Percentiles rank a stretch among this genome's conserved stretches.
Conservation (phyloP, 2,329 filamentous ascomycete genomes). For the Aspergillus ibericus region DNA sequence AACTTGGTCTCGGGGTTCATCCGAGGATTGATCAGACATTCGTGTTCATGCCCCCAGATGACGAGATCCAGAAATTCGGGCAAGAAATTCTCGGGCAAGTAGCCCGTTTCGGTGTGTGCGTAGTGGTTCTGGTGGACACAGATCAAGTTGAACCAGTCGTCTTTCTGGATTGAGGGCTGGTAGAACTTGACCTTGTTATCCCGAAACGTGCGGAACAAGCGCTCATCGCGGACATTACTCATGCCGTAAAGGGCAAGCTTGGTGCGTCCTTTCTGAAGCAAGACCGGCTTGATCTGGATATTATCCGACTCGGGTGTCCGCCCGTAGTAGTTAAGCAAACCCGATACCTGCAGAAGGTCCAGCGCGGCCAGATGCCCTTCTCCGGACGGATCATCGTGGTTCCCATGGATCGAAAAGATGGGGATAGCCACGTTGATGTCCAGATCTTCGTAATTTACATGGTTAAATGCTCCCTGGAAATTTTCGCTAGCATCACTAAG, state of each 20-base stretch:
- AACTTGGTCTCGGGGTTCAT: constrained; percentile 87
- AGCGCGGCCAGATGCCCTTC: constrained; percentile 89
- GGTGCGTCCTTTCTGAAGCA: constrained; percentile 89
- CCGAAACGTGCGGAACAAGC: constrained; percentile 88
- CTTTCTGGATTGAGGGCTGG: constrained; percentile 72
- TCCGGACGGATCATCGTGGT: constrained; percentile 97
- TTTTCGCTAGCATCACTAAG: constrained; percentile 89
- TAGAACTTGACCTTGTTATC: constrained; percentile 95
- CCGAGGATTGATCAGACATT: constrained; percentile 83
- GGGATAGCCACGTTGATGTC: constrained; percentile 97
- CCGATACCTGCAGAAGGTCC: constrained; percentile 86
- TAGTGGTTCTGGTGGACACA: constrained; percentile 96
- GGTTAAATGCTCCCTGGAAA: constrained; percentile 84
- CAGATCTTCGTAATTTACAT: constrained; percentile 96
- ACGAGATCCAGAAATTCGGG: constrained; percentile 89
- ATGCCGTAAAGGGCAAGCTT: constrained; percentile 92
- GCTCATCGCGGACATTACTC: constrained; percentile 94
- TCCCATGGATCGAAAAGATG: constrained; percentile 97
- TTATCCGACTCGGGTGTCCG: constrained; percentile 90
- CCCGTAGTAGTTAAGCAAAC: constrained; percentile 93
- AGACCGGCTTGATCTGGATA: constrained; percentile 84
- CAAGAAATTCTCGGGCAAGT: constrained; percentile 88
- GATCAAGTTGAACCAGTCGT: constrained; percentile 95
- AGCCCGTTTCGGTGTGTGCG: constrained; percentile 87
- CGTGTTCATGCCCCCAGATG: constrained; percentile 97